These are phyloP conservation scores for Apiospora koreana DNA, from an alignment of 2,329 filamentous ascomycete species.

Conservation along the genomic window DNA sequence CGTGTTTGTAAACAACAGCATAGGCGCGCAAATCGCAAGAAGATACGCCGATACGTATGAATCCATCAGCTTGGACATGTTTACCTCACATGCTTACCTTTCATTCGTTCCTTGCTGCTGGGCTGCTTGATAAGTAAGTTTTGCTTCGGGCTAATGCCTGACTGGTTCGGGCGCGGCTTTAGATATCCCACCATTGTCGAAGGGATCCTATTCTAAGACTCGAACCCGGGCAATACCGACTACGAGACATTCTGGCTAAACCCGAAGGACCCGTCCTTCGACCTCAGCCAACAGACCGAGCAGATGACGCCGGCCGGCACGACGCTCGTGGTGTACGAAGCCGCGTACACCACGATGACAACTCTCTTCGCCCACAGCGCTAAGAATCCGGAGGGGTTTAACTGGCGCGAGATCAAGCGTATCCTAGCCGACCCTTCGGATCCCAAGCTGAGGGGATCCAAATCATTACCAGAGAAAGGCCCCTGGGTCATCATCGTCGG, in stretches of 20 bases:
- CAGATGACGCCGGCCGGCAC: conserved; percentile 40
- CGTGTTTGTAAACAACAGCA: conserved; percentile 52
- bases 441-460: conserved; percentile 41
- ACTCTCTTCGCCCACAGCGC: conserved; percentile 49
- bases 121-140: no score
- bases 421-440: conserved; percentile 44
- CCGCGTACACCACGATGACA: conserved; percentile 35
- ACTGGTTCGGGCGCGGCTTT: background rate
- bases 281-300: conserved; percentile 29
- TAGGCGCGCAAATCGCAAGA: conserved; percentile 54
- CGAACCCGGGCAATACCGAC: conserved; percentile 58
- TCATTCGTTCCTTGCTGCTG: no score
- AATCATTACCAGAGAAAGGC: conserved; percentile 25
- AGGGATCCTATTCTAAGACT: conserved; percentile 55
- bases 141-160: no score
- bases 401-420: conserved; percentile 42
- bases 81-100: conserved; percentile 18
- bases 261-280: conserved; percentile 49
- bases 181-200: conserved; percentile 45
- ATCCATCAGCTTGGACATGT: background rate
- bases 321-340: conserved; percentile 33
- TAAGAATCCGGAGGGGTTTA: conserved; percentile 50
- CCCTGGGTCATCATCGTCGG: conserved; percentile 53
- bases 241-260: conserved; percentile 57
- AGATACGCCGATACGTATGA: conserved; percentile 29